phyloP scores from a whole-genome alignment of 2,329 filamentous ascomycete species.

The Pestalotiopsis sp. region DNA sequence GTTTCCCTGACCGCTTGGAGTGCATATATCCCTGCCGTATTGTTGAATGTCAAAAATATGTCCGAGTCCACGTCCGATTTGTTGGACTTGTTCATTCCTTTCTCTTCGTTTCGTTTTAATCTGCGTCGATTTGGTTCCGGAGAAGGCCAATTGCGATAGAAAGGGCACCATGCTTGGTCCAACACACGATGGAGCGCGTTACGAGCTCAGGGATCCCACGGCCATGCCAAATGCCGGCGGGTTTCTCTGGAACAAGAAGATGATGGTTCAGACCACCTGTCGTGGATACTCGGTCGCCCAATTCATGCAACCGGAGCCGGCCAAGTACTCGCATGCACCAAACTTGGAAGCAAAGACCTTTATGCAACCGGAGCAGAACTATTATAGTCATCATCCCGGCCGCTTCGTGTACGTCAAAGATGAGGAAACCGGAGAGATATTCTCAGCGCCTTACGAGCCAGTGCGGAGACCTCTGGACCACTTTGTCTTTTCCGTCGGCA shows the following conservation, averaged over 20 bases:
- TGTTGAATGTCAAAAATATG: background rate
- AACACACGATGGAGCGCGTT: constrained; percentile 53
- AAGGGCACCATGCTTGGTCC: constrained; percentile 16
- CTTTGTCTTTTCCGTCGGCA: constrained; percentile 57
- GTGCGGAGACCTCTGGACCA: constrained; percentile 49
- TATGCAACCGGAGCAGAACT: constrained; percentile 63
- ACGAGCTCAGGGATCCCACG: constrained; percentile 57
- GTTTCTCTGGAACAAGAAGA: constrained; percentile 62
- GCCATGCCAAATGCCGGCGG: constrained; percentile 57
- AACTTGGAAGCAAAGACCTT: constrained; percentile 62
- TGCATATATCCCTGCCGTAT: background rate
- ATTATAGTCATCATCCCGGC: constrained; percentile 60
- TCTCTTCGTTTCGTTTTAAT: background rate
- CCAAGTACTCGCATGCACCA: constrained; percentile 61
- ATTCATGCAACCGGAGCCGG: constrained; percentile 63
- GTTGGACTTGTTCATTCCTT: background rate
- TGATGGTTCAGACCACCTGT: constrained; percentile 64
- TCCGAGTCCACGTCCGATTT: background rate
- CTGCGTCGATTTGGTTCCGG: background rate
- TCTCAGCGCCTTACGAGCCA: constrained; percentile 59
- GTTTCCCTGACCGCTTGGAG: background rate
- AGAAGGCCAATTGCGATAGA: background rate
- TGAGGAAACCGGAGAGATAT: constrained; percentile 50
- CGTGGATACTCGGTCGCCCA: constrained; percentile 61
- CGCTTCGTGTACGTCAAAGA: constrained; percentile 63